phyloP scores from a whole-genome alignment of 2,329 filamentous ascomycete species.

The Magnaporthiopsis poae region DNA sequence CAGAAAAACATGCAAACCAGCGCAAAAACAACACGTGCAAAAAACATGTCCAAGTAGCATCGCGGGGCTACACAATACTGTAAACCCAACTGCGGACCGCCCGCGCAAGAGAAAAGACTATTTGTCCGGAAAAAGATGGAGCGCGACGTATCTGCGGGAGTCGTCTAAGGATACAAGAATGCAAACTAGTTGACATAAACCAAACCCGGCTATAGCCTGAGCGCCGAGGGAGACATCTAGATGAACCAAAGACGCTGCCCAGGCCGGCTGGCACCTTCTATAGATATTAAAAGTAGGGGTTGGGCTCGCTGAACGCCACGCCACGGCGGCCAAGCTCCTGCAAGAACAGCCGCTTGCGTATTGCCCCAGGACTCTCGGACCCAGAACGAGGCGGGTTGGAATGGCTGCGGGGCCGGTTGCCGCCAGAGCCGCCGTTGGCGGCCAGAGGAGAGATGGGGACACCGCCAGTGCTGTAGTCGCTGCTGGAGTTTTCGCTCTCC shows the following conservation, averaged over 20 bases:
- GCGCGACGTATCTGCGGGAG: neutral
- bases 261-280: neutral
- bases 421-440: neutral
- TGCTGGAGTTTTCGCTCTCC: neutral
- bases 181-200: neutral
- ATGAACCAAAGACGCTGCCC: neutral
- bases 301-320: conserved; percentile 11
- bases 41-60: no score
- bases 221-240: neutral
- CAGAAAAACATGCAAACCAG: no score
- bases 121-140: neutral
- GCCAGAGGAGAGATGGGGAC: neutral
- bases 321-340: conserved; percentile 9
- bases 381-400: conserved; percentile 8
- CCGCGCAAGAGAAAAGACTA: neutral
- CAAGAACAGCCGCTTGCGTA: conserved; percentile 8
- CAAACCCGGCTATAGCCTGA: neutral
- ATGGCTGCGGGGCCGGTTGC: conserved; percentile 4
- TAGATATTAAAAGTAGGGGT: conserved; percentile 2
- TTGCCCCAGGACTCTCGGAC: conserved; percentile 10
- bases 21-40: no score
- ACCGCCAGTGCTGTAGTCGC: neutral
- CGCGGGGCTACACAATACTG: neutral
- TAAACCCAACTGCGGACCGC: neutral
- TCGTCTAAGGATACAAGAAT: neutral